These are phyloP conservation scores for Rhizopogon roseolus DNA, from an alignment of 768 basidiomycete genomes.

Conservation along the genomic window DNA sequence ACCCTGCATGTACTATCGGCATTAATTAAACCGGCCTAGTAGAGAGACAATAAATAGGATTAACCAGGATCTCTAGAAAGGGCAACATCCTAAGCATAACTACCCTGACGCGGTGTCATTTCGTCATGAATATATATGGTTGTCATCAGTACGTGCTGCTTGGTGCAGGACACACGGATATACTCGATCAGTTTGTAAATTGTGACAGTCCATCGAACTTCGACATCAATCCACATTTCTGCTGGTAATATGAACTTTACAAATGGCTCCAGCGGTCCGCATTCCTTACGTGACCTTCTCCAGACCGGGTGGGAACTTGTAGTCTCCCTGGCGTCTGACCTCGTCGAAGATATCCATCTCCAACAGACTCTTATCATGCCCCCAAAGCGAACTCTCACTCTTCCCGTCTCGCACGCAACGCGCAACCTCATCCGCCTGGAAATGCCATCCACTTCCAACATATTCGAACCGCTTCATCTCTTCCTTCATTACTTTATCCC, in stretches of 20 bases:
- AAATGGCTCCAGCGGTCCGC: too few species aligned
- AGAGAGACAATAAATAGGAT: too few species aligned
- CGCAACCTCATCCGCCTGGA: constrained; percentile 86
- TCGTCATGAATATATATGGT: too few species aligned
- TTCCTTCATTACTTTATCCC: constrained; percentile 46
- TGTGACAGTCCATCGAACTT: too few species aligned
- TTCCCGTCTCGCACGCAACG: constrained; percentile 71
- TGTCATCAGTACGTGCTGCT: too few species aligned
- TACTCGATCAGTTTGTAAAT: not conserved
- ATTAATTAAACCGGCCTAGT: too few species aligned
- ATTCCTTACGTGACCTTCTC: constrained; percentile 33
- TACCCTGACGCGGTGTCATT: too few species aligned
- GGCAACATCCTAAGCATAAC: too few species aligned
- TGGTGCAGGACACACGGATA: too few species aligned
- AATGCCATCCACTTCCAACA: constrained; percentile 73
- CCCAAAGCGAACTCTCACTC: constrained; percentile 69
- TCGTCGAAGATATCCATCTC: constrained; percentile 86
- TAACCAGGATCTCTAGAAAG: too few species aligned
- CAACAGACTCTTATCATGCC: constrained; percentile 72
- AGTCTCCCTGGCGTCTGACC: constrained; percentile 70
- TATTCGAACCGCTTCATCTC: constrained; percentile 57
- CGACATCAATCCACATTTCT: not conserved
- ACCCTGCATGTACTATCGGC: too few species aligned
- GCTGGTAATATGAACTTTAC: too few species aligned
- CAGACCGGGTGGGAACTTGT: constrained; percentile 56